Base-by-base conservation (phyloP, 2,329 filamentous ascomycete species). In the Pochonia chlamydosporia region DNA sequence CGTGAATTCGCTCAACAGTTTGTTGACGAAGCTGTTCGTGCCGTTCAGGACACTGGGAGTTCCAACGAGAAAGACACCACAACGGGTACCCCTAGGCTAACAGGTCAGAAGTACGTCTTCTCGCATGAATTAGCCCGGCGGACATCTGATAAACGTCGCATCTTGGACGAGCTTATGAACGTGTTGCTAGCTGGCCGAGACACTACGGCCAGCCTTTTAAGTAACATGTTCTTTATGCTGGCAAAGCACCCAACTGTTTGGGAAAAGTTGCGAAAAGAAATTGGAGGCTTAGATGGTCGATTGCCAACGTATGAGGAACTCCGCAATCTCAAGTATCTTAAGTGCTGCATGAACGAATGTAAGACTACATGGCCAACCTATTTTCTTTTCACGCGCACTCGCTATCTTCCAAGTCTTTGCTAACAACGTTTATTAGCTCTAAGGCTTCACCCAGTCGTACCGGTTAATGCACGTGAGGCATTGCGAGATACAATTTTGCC, bases 11-110 rank as follows among this genome's bases (percentile, higher is more conserved):
- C 41, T 11, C 28, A 43, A 11, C 36, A 74, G 8, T 89, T 89
- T 59, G 76, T 87, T n/a, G 74, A 80, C 53, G 75, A 74, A n/a
- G 87, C 79, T 60, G 85, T 89, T 14, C 21, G 23, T 7, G 40
- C 35, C 3, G 33, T 37, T 14, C 13, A 26, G 21, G 52, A n/a
- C n/a, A n/a, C n/a, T n/a, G n/a, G n/a, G n/a, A n/a, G n/a, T n/a
- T n/a, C n/a, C n/a, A n/a, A n/a, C n/a, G n/a, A 74, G 79, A 43
- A 71, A 45, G 72, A 81, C 9, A 85, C 48, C 62, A 69, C 7
- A 16, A 33, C 65, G 25, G 46, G 16, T 44, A 9, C 42, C 57
- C 21, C 52, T 40, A 35, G 26, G 48, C 48, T 39, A 26, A 46
- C 6, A 10, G 45, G 45, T 8, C 37, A 49, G 21, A 55, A 57